Evolutionary conservation across 2,329 filamentous ascomycete species (phyloP), one percentile per base, ranked within the genome.

Genomic region (Fusarium sp.): DNA sequence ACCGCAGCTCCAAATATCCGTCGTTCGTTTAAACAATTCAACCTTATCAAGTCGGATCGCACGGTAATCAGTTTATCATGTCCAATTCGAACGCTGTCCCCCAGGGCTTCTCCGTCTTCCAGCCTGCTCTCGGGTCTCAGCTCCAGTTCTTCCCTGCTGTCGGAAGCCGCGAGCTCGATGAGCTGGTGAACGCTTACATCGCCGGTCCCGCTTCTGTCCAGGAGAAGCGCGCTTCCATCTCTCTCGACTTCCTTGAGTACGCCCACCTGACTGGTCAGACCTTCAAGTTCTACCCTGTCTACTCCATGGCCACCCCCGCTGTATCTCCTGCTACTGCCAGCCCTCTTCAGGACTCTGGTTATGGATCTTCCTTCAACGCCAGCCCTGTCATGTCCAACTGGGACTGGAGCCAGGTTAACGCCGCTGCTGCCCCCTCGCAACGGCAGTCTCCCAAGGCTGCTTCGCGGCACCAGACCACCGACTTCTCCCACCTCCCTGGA

Each of bases 81-180:
- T 48, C 75, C 41, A 70, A 69, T 37, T 64, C 68, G 7, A 74
- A 78, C 60, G 68, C 69, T 64, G 76, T 83, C 35, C 81, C 82
- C 58, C 80, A 86, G 82, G 88, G 88, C 66, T 91, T 91, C 81
- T 90, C 89, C 69, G 85, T 92, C 80, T 90, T 87, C 79, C 90
- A 92, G 84, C 85, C 89, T 50, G 81, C 85, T 58, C 84, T 90
- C 64, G 90, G 90, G 61, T 86, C 87, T 57, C 83, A 87, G 70
- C 85, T 92, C 66, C 85, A 94, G 83, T 91, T 94, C 88, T 83
- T 91, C 81, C 88, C 94, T 84, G 84, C 92, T 78, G 84, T 94
- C 82, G 85, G 92, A 79, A 85, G 88, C 70, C 77, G 88, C 82
- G 87, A 94, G 81, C 86, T 92, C 63, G 89, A 92, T 77, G 84